phyloP scores from a whole-genome alignment of 2,329 filamentous ascomycete genomes.

The Pestalotiopsis sp. region DNA sequence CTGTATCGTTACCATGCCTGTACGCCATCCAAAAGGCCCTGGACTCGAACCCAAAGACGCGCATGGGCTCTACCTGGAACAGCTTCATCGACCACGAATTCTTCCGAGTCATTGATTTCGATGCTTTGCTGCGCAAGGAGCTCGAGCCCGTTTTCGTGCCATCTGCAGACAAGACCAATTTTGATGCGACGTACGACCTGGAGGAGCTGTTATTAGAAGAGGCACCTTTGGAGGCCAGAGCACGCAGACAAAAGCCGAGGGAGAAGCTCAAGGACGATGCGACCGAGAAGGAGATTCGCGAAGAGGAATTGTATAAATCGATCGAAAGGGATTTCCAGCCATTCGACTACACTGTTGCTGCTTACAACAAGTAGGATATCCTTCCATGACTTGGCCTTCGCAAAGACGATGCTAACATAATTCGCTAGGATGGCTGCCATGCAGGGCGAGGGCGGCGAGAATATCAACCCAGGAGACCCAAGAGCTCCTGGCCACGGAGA shows the following conservation, averaged over 20 bases:
- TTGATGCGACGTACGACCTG: constrained; percentile 96
- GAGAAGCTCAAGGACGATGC: constrained; percentile 92
- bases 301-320: constrained; percentile 90
- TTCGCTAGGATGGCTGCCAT: constrained; percentile 37
- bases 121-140: constrained; percentile 79
- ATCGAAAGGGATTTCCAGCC: constrained; percentile 93
- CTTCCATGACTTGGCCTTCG: not conserved
- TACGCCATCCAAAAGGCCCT: constrained; percentile 85
- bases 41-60: constrained; percentile 75
- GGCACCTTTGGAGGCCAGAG: constrained; percentile 88
- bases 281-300: constrained; percentile 89
- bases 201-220: constrained; percentile 94
- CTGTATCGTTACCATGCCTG: constrained; percentile 84
- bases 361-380: constrained; percentile 68
- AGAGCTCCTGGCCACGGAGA: constrained; percentile 7
- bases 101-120: constrained; percentile 85
- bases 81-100: constrained; percentile 88
- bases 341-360: constrained; percentile 89
- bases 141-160: constrained; percentile 90
- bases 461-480: not conserved
- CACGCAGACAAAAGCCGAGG: constrained; percentile 89
- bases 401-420: constrained; percentile 1
- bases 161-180: constrained; percentile 97
- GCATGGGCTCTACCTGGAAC: constrained; percentile 85
- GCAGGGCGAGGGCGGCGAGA: constrained; percentile 25